Conservation (phyloP, 768 basidiomycete genomes). For the Tricholoma terreum region DNA sequence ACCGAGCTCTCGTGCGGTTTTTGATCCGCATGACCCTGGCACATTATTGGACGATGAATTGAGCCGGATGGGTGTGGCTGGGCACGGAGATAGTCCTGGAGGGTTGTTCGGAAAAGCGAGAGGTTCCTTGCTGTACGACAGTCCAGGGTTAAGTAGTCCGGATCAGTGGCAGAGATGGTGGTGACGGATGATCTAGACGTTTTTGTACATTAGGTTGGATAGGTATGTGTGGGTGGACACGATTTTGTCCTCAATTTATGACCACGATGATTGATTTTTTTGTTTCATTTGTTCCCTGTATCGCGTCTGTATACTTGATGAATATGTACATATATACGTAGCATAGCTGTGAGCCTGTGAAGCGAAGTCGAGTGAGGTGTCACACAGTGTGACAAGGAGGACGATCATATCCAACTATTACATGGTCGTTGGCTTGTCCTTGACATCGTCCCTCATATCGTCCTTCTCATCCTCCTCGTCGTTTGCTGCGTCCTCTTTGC, state of each 20-base stretch:
- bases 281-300: neutral
- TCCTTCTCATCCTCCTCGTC: slow-evolving; percentile 2
- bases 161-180: slow-evolving; percentile 52
- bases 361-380: too few species aligned
- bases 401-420: slow-evolving; percentile 14
- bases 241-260: neutral
- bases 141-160: slow-evolving; percentile 62
- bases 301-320: neutral
- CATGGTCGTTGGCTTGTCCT: neutral
- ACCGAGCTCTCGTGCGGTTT: slow-evolving; percentile 49
- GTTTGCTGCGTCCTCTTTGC: neutral
- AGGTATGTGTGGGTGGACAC: neutral
- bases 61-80: slow-evolving; percentile 44
- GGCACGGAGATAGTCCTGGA: slow-evolving; percentile 55
- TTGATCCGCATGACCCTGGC: slow-evolving; percentile 72
- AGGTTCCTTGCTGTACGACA: slow-evolving; percentile 62
- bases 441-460: slow-evolving; percentile 8
- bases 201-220: slow-evolving; percentile 9
- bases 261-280: slow-evolving; percentile 2
- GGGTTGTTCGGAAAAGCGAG: slow-evolving; percentile 63
- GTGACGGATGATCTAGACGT: slow-evolving; percentile 26
- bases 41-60: slow-evolving; percentile 72
- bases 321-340: slow-evolving; percentile 8
- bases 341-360: too few species aligned
- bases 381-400: slow-evolving; percentile 5